These are phyloP conservation scores for Pseudopediastrum boryanum DNA, from an alignment of 139 green algal species.

Conservation along the genomic window DNA sequence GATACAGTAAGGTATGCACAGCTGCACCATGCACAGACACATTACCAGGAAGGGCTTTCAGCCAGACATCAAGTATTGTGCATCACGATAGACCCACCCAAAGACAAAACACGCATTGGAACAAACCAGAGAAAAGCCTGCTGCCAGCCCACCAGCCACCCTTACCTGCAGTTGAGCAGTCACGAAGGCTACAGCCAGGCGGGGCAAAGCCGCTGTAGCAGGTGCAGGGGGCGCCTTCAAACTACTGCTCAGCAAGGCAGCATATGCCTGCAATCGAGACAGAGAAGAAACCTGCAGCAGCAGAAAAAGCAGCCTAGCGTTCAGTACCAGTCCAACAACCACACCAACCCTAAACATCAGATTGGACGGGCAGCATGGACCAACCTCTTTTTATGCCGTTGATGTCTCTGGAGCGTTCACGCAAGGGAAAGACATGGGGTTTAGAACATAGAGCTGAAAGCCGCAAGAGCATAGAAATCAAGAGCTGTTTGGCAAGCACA, in stretches of 20 bases:
- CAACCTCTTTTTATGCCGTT: too few relatives aligned
- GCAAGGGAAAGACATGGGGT: too few relatives aligned
- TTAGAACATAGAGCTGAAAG: too few relatives aligned
- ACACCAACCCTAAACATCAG: too few relatives aligned
- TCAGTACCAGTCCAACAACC: too few relatives aligned
- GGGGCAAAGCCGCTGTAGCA: slow-evolving; percentile 48
- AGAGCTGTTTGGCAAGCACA: background rate
- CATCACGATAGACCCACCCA: background rate
- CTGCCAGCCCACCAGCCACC: background rate
- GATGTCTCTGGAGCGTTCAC: too few relatives aligned
- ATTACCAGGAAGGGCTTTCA: background rate
- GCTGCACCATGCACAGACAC: slow-evolving; percentile 1
- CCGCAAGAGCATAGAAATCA: background rate
- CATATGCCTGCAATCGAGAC: slow-evolving; percentile 39
- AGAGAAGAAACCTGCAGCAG: slow-evolving; percentile 42
- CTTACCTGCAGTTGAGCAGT: slow-evolving; percentile 56
- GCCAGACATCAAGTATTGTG: background rate
- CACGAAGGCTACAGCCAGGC: slow-evolving; percentile 58
- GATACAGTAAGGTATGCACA: background rate
- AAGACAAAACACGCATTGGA: background rate
- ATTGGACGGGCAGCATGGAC: too few relatives aligned
- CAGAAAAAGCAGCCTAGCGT: too few relatives aligned
- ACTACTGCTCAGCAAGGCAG: slow-evolving; percentile 42
- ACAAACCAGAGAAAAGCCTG: background rate
- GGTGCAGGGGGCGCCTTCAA: slow-evolving; percentile 11